Evolutionary conservation across 129 eudicot species (phyloP).

Genomic region (Chrysanthemum makinoi): DNA sequence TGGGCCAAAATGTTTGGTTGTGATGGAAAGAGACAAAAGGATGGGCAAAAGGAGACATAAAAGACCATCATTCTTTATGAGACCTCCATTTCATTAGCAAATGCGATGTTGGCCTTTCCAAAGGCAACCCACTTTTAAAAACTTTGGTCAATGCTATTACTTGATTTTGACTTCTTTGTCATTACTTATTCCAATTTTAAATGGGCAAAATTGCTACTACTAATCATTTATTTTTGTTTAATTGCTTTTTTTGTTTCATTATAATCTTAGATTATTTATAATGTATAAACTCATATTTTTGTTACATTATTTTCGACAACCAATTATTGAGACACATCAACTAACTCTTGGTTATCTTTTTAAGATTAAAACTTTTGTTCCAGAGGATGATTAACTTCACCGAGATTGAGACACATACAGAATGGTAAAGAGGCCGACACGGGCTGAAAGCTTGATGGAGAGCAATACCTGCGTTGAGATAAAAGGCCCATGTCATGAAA

Average conservation of each 20-base stretch:
- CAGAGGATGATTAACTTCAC: too few relatives aligned
- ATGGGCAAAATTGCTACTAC: not conserved
- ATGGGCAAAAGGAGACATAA: constrained; percentile 19
- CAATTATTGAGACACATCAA: too few relatives aligned
- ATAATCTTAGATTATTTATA: not conserved
- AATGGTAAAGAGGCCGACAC: too few relatives aligned
- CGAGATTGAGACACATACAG: too few relatives aligned
- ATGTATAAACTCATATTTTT: too few relatives aligned
- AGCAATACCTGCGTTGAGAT: too few relatives aligned
- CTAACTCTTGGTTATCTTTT: too few relatives aligned
- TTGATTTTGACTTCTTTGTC: constrained; percentile 28
- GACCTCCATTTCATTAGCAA: constrained; percentile 28
- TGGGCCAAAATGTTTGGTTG: constrained; percentile 20
- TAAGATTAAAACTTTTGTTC: too few relatives aligned
- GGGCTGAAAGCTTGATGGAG: too few relatives aligned
- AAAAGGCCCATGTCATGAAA: too few relatives aligned
- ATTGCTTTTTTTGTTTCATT: not conserved
- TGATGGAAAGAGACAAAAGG: constrained; percentile 32
- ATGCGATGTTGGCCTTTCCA: constrained; percentile 39
- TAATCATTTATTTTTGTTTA: not conserved
- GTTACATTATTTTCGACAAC: too few relatives aligned
- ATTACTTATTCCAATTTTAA: constrained; percentile 15
- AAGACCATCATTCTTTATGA: constrained; percentile 27
- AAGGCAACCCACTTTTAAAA: constrained; percentile 26
- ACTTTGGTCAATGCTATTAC: constrained; percentile 17